Base-by-base conservation (phyloP, 2,329 filamentous ascomycete genomes). In the Nigrospora oryzae region DNA sequence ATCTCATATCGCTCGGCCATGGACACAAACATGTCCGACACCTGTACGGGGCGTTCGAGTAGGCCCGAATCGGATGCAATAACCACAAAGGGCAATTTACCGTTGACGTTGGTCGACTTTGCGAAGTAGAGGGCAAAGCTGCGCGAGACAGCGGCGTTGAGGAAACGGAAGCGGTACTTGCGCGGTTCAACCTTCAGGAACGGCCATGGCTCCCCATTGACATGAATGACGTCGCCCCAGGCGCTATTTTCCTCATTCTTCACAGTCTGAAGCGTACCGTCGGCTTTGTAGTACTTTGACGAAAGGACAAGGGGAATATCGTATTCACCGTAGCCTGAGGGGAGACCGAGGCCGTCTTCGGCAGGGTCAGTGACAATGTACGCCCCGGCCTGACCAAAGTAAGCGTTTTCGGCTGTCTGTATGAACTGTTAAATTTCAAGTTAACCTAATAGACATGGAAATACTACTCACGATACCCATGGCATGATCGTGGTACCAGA, bases 141-240 rank as follows among this genome's bases (percentile, higher is more conserved):
- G 39, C 71, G 58, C 23, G 65, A 70, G 42, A 75, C 53, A n/a
- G 70, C 65, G 11, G 69, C 67, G 56, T 79, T 69, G 23, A 77
- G 65, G 44, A 79, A 54, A 3, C 77, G 64, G 51, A 81, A 70
- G 16, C 76, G 73, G 57, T 81, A 81, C 56, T 79, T 81, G 54
- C 77, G 69, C 7, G 74, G 75, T 57, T 81, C 72, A 4, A 80
- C 76, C n/a, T 69, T 65, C 11, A 78, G 51, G 49, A 67, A 79
- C 3, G 77, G 77, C 77, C 77, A 81, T 3, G 77, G 77, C 49
- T 75, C 70, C 2, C 72, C 73, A 51, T 81, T 80, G 45, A 79
- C 75, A 38, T 79, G 69, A 42, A 79, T 76, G 2, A 76, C 60
- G 52, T 81, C 77, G 34, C 77, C 77, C 53, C 68, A 78, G n/a